Evolutionary conservation across 345 rosid species (phyloP), one percentile per base, ranked within the genome.

Genomic region (Aethionema arabicum): DNA sequence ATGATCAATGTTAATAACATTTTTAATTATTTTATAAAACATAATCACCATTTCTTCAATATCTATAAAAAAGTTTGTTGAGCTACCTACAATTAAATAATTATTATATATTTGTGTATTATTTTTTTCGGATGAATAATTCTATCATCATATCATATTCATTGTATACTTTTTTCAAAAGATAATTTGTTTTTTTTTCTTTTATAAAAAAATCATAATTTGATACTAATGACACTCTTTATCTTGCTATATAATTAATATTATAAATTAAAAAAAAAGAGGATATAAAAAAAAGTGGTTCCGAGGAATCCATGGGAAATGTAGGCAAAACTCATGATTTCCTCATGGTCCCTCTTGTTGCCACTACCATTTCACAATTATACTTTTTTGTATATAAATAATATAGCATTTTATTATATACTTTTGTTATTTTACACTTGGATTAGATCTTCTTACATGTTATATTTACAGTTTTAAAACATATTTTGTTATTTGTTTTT

Each of bases 271-370:
- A 38, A 37, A 11, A 36, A 3, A 0, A 13, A 7, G 8, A 27
- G 45, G 44, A 39, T 12, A 48, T 38, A 30, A 16, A 38, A 50
- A 31, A 69, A 61, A 14, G 73, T 69, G 33, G 52, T 62, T 62
- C 63, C 58, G 58, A 69, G 74, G 69, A 70, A 56, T 48, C 63
- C 52, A 70, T 56, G 69, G 69, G 68, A 70, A 56, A 32, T 70
- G 64, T 70, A 49, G 69, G 52, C 49, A 33, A 70, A 63, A 27
- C 59, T 70, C 69, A 70, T 63, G 52, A 70, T 63, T 70, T 33
- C 27, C 68, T 63, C 33, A 13, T 56, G 74, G 74, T 31, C 68
- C 63, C 74, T 55, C 59, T 9, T 48, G 56, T 56, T 43, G 16
- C 69, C 64, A 56, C 69, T 56, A 63, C 63, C 40, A 43, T 33